Percentiles rank a stretch among this genome's conserved stretches.
Evolutionary conservation across 1,284 basidiomycete genomes (phyloP).

Genomic region (Hemileia vastatrix): DNA sequence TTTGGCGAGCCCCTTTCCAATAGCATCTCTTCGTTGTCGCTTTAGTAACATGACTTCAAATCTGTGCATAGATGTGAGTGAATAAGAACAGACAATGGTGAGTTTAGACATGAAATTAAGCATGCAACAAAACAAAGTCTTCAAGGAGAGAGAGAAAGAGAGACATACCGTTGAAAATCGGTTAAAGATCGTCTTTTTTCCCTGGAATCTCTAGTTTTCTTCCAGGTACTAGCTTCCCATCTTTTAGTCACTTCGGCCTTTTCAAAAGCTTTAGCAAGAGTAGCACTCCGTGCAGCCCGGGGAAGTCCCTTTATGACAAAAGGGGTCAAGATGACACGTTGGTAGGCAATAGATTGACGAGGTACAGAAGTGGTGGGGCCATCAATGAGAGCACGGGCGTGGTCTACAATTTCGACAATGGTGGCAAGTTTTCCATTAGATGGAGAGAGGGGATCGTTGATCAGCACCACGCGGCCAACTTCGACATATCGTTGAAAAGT

Average conservation of each 20-base stretch:
- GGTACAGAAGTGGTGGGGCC: constrained; percentile 82
- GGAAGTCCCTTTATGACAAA: constrained; percentile 74
- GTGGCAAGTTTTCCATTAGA: constrained; percentile 77
- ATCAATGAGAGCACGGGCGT: constrained; percentile 95
- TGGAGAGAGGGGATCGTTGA: constrained; percentile 68
- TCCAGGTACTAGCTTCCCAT: constrained; percentile 77
- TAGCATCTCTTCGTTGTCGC: constrained; percentile 62
- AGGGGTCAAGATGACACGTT: constrained; percentile 83
- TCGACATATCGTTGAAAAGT: constrained; percentile 96
- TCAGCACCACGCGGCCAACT: constrained; percentile 95
- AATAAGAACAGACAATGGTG: neutral
- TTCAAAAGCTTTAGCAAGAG: constrained; percentile 78
- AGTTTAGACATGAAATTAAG: no score
- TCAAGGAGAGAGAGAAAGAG: neutral
- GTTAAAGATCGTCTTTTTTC: constrained; percentile 66
- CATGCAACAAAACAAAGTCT: no score
- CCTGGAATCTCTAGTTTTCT: constrained; percentile 72
- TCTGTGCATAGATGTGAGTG: constrained; percentile 35
- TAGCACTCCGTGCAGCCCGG: constrained; percentile 71
- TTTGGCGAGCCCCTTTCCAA: constrained; percentile 57
- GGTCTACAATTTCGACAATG: constrained; percentile 96
- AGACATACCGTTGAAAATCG: constrained; percentile 69
- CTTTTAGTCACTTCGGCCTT: constrained; percentile 62
- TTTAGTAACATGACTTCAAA: constrained; percentile 62
- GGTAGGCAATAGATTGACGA: constrained; percentile 84